phyloP scores from a whole-genome alignment of 2,329 filamentous ascomycete species.

The Neocatenulostroma microsporum region DNA sequence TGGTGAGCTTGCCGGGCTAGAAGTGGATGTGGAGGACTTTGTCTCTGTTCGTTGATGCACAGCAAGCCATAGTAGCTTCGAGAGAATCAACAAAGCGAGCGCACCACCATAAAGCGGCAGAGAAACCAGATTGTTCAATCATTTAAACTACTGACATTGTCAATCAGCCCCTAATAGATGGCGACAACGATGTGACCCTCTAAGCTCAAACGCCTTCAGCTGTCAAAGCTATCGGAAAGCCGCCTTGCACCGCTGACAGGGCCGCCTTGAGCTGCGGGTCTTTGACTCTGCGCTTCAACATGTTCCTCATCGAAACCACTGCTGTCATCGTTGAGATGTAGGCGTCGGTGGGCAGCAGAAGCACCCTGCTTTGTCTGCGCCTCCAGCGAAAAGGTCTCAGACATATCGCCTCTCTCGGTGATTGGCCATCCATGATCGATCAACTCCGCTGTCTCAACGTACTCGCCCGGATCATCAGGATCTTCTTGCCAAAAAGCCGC shows the following conservation, averaged over 20 bases:
- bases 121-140: no score
- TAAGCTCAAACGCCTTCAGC: no score
- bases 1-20: no score
- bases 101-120: no score
- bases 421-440: slow-evolving; percentile 18
- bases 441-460: slow-evolving; percentile 16
- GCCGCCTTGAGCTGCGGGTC: background rate
- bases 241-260: slow-evolving; percentile 2
- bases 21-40: no score
- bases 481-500: slow-evolving; percentile 15
- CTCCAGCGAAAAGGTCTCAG: slow-evolving; percentile 8
- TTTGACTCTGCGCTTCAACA: background rate
- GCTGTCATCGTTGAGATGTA: background rate
- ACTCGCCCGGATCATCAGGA: slow-evolving; percentile 13
- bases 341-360: background rate
- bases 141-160: no score
- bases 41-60: no score
- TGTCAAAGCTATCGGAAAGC: slow-evolving; percentile 3
- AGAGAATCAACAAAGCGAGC: no score
- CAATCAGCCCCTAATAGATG: no score
- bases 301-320: background rate
- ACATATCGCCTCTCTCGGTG: slow-evolving; percentile 9
- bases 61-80: no score
- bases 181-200: no score
- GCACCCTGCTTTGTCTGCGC: background rate